Evolutionary conservation across 23 red algal genomes (phyloP).

Genomic region (Pyropia haitanensis): DNA sequence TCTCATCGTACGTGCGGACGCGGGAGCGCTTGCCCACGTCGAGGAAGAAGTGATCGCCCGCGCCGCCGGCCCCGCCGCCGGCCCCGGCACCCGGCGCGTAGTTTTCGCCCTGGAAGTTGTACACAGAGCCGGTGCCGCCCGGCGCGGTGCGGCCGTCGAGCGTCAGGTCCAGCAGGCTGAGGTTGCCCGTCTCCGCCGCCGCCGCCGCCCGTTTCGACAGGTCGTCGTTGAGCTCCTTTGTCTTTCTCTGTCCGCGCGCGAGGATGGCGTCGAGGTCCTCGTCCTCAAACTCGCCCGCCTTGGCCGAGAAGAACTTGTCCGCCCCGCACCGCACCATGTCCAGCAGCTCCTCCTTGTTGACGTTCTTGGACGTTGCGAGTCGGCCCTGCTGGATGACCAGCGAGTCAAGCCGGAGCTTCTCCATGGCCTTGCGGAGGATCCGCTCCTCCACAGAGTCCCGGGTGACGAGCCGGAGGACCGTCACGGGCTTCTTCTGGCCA

Average conservation of each 20-base stretch:
- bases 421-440: conserved; percentile 85
- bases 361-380: conserved; percentile 80
- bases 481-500: conserved; percentile 89
- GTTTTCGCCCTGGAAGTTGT: conserved; percentile 87
- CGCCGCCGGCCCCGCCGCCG: neutral
- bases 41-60: conserved; percentile 75
- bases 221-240: conserved; percentile 61
- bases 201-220: conserved; percentile 51
- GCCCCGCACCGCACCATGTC: conserved; percentile 99
- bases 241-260: conserved; percentile 81
- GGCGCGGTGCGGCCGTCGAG: conserved; percentile 12
- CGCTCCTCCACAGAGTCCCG: conserved; percentile 91
- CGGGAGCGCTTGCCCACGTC: conserved; percentile 96
- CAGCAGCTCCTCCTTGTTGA: conserved; percentile 80
- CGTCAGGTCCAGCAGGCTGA: conserved; percentile 62
- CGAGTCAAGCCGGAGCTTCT: conserved; percentile 89
- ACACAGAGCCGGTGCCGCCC: conserved; percentile 60
- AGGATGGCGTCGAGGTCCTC: conserved; percentile 94
- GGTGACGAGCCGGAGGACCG: conserved; percentile 84
- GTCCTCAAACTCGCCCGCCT: conserved; percentile 61
- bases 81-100: conserved; percentile 36
- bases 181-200: conserved; percentile 32
- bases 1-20: conserved; percentile 69
- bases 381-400: conserved; percentile 97
- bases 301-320: conserved; percentile 86